Percentiles rank a stretch among this genome's conserved stretches.
phyloP scores from a whole-genome alignment of 2,329 filamentous ascomycete species.

The Thelonectria rubi region DNA sequence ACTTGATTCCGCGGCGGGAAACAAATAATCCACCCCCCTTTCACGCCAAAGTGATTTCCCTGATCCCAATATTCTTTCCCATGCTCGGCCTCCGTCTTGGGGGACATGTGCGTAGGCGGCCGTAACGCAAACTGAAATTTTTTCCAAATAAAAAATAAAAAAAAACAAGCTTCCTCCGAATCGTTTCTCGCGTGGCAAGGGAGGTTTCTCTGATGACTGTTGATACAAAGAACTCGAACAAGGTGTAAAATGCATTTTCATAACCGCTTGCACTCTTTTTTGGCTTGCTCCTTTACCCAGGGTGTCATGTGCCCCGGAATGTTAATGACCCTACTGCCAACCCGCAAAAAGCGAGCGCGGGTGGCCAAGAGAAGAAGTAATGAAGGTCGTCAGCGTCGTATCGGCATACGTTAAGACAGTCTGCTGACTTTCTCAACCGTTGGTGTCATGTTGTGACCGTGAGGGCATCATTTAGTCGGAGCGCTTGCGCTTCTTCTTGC shows the following conservation, averaged over 20 bases:
- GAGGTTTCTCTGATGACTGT: constrained; percentile 47
- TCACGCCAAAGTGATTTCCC: constrained; percentile 35
- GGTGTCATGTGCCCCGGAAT: constrained; percentile 39
- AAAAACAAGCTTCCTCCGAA: constrained; percentile 41
- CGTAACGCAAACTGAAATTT: constrained; percentile 34
- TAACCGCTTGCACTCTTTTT: constrained; percentile 52
- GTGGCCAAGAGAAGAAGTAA: constrained; percentile 40
- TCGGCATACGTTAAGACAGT: constrained; percentile 44
- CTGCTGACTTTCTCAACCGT: constrained; percentile 35
- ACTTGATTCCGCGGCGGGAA: constrained; percentile 29
- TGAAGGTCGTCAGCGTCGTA: constrained; percentile 47
- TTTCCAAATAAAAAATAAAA: constrained; percentile 33
- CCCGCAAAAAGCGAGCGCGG: constrained; percentile 31
- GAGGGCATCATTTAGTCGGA: constrained; percentile 59
- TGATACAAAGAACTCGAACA: constrained; percentile 57
- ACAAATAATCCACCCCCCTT: constrained; percentile 29
- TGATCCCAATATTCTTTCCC: constrained; percentile 30
- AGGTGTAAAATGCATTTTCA: constrained; percentile 50
- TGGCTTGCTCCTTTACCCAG: constrained; percentile 49
- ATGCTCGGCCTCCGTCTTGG: constrained; percentile 33
- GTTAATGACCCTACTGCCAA: constrained; percentile 44
- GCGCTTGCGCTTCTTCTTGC: constrained; percentile 77
- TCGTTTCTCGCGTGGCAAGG: constrained; percentile 43
- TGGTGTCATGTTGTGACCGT: constrained; percentile 26
- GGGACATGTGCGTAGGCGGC: constrained; percentile 20